Conservation (phyloP, 2,329 filamentous ascomycete genomes). For the Epichloe coenophiala region DNA sequence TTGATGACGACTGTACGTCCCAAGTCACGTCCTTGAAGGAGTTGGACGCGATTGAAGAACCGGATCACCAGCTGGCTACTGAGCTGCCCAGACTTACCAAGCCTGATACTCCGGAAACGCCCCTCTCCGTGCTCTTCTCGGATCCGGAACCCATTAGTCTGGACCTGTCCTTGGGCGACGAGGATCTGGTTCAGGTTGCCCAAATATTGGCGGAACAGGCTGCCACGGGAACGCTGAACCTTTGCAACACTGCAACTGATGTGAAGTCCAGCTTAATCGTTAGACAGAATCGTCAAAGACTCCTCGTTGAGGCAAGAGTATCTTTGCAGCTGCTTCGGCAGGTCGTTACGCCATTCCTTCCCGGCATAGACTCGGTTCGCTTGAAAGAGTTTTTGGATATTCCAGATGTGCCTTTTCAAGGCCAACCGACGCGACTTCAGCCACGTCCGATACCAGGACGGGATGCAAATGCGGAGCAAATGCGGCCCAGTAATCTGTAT, state of each 20-base stretch:
- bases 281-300: constrained; percentile 25
- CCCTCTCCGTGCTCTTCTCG: constrained; percentile 42
- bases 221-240: constrained; percentile 34
- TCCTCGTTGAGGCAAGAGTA: constrained; percentile 30
- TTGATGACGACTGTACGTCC: constrained; percentile 41
- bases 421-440: constrained; percentile 38
- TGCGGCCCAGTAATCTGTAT: constrained; percentile 41
- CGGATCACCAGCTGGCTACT: constrained; percentile 31
- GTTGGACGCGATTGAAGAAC: constrained; percentile 30
- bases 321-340: constrained; percentile 35
- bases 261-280: constrained; percentile 12
- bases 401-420: constrained; percentile 40
- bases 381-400: constrained; percentile 40
- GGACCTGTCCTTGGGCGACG: constrained; percentile 34
- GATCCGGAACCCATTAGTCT: constrained; percentile 41
- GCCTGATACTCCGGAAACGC: constrained; percentile 33
- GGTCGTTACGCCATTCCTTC: constrained; percentile 31
- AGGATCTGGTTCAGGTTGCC: constrained; percentile 51
- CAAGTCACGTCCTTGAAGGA: constrained; percentile 39
- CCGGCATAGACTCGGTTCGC: constrained; percentile 22
- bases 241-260: constrained; percentile 13
- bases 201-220: constrained; percentile 63
- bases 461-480: constrained; percentile 29
- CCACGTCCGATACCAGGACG: constrained; percentile 31
- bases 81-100: constrained; percentile 37